Base-by-base conservation (phyloP, 1,284 basidiomycete species). In the Apiotrichum domesticum region DNA sequence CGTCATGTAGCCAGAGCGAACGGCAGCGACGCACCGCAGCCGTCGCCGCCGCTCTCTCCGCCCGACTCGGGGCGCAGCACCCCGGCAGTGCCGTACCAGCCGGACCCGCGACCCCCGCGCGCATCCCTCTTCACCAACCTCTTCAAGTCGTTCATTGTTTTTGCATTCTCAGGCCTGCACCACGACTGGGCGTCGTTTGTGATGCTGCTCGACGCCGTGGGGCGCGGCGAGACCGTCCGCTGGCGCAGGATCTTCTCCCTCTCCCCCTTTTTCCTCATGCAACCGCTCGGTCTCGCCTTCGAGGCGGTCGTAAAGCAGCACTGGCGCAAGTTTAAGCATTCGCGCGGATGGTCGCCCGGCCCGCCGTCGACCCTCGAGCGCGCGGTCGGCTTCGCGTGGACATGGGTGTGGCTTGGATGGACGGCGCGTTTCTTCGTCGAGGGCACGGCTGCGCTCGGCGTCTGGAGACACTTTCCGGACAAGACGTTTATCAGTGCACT, bases 391-490 rank as follows among this genome's bases (percentile, higher is more conserved):
- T 73, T 73, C 51, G 59, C 62, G 1, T 70, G 65, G 66, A 72
- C 69, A 2, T 75, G 73, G 73, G 51, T 65, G 15, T 73, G 66
- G 66, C 58, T 75, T 7, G 72, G 73, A 1, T 70, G 65, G 67
- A 68, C 67, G 6, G 72, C 73, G 0, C 53, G 62, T 11, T 70
- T 57, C 56, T 72, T 69, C 39, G 69, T 75, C 2, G 58, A 66
- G 13, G 71, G 70, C 8, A 50, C 68, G 57, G 57, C 64, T 10
- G 59, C 58, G 47, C 34, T 63, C 4, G 69, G 69, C 2, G 51
- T 64, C 29, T 73, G 63, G 46, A 50, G 56, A 34, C 51, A 52
- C n/a, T 60, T 42, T 37, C 48, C 51, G 3, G 50, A 45, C 6
- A 37, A 52, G 32, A 35, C 33, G 45, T 42, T 44, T 15, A 40